Evolutionary conservation across 139 green algal genomes (phyloP), one percentile per base, ranked within the genome.

Genomic region (Spirogloea muscicola): DNA sequence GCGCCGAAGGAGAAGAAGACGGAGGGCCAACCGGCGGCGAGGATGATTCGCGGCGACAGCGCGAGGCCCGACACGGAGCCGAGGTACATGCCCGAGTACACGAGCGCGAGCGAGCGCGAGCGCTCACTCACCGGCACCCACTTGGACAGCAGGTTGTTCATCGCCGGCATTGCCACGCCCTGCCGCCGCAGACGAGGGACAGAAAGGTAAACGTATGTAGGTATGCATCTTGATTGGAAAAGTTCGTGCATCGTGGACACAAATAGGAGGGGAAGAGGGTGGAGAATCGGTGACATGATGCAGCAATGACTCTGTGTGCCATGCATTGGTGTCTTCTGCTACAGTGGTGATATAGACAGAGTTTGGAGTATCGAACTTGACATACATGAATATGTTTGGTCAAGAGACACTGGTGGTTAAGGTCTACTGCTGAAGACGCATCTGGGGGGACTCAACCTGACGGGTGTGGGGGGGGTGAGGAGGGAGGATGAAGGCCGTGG

Each of bases 81-180:
- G 0, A 90, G 80, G 79, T 96, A 98, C 91, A 98, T 97, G 44
- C 94, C 94, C 55, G 77, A 90, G 86, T 98, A 98, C 3, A 98
- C 91, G 1, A 97, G 82, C 0, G 94, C 88, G 34, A 98, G 86
- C 1, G 89, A 93, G 39, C 92, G 85, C 10, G 82, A 91, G 44
- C 94, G 88, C 85, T 98, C 93, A 27, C 76, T 59, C 10, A 87
- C 76, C 18, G 93, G 93, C 21, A 98, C 88, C 91, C 93, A 96
- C 85, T 86, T 84, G 2, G 88, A 93, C n/a, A 98, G 85, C 71
- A 99, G 73, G 68, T 92, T 95, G 85, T 97, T 98, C 93, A 98
- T 98, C 4, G 94, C 91, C 0, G 94, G 94, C 92, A 98, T 97
- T 46, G 94, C 94, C 48, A 99, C 94, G 3, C 94, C 94, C 80